Evolutionary conservation across 768 basidiomycete species (phyloP), one percentile per base, ranked within the genome.

Genomic region (Fomitopsis serialis): DNA sequence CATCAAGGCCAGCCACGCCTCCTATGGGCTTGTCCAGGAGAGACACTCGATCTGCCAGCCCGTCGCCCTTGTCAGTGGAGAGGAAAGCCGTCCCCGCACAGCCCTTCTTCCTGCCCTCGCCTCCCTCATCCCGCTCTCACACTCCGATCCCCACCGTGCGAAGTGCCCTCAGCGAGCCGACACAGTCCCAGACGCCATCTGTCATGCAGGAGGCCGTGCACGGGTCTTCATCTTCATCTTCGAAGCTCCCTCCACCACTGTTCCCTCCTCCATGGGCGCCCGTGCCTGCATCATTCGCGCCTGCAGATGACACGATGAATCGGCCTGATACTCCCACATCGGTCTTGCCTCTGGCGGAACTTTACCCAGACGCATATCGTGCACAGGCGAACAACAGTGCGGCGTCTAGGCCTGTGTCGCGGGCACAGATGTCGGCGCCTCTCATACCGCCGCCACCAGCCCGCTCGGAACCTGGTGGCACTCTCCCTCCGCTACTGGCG

Each of bases 251-350:
- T 15, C 55, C 57, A 12, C 46, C 46, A 13, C 25, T 35, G 27
- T 48, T 48, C 32, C 46, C 46, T 4, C 46, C 46, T 34, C 46
- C 46, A 13, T 25, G 46, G 13, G n/a, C 46, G 27, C 17, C 29
- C 5, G 24, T 25, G 24, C 8, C 46, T 19, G 27, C 11, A 5
- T 54, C 57, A 52, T 34, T 53, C n/a, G n/a, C 37, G 24, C 23
- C 46, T 49, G 24, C 50, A 36, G 8, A 54, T 35, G 44, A 54
- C 45, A 55, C 54, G 15, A 50, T 51, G 22, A 23, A 45, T 5
- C 53, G 53, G 2, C 60, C 60, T 1, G 35, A 46, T 11, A 57
- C 61, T 3, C 61, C 61, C 4, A 52, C 58, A 1, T 62, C 61
- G 9, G 24, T 51, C 0, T 36, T 55, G 4, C 61, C 61, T 13